A percentile compares a stretch with the other conserved stretches of the same genome.
Conservation (phyloP, 768 basidiomycete species). For the Dioszegia crocea region DNA sequence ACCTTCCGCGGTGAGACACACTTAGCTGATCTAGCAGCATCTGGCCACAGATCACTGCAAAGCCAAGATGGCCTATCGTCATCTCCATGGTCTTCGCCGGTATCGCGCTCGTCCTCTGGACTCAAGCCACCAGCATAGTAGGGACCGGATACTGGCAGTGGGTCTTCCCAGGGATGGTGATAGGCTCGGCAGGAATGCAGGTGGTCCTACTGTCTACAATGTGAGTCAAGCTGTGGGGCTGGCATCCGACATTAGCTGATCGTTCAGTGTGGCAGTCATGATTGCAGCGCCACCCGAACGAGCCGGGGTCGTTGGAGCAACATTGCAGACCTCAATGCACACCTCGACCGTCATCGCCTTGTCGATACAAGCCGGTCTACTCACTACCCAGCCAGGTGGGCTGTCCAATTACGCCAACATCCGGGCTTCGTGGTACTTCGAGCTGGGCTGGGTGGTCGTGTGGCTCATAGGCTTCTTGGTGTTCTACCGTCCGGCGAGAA, state of each 20-base stretch:
- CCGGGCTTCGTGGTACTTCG: slow-evolving; percentile 21
- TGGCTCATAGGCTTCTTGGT: slow-evolving; percentile 14
- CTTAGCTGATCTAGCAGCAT: slow-evolving; percentile 1
- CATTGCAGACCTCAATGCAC: slow-evolving; percentile 29
- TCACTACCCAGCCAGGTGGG: slow-evolving; percentile 19
- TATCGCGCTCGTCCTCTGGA: slow-evolving; percentile 43
- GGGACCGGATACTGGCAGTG: slow-evolving; percentile 22
- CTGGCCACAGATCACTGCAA: neutral
- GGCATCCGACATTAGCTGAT: neutral
- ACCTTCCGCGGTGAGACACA: neutral
- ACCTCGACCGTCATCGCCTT: slow-evolving; percentile 53
- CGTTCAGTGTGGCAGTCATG: slow-evolving; percentile 27
- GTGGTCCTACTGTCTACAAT: slow-evolving; percentile 11
- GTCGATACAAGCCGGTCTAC: slow-evolving; percentile 52
- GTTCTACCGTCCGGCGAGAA: slow-evolving; percentile 14
- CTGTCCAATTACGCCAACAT: slow-evolving; percentile 22
- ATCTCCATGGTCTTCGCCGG: slow-evolving; percentile 7
- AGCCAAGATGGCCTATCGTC: slow-evolving; percentile 9
- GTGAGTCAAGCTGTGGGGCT: slow-evolving; percentile 6
- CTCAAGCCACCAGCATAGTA: neutral
- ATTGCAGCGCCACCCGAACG: slow-evolving; percentile 26
- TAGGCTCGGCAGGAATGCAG: slow-evolving; percentile 14
- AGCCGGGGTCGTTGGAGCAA: slow-evolving; percentile 33
- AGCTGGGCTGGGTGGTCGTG: slow-evolving; percentile 23
- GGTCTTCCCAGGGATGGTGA: slow-evolving; percentile 19